Base-by-base conservation (phyloP, 805 yeast species). In the Clavispora fructus region DNA sequence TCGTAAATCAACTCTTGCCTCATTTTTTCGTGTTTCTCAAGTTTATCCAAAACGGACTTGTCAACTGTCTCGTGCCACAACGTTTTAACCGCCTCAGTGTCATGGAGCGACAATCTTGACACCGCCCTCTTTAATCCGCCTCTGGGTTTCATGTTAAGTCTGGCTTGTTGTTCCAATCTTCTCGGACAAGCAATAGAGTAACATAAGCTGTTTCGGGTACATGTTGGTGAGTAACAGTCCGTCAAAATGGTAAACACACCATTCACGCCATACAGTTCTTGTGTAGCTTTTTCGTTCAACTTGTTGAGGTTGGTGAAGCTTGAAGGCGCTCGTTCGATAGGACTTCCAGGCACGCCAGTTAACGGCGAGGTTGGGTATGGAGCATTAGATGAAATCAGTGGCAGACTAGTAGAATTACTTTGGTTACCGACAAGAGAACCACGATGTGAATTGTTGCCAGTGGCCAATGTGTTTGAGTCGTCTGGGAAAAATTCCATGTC, bases 141-240 rank as follows among this genome's bases (percentile, higher is more conserved):
- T 57, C 86, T 85, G 2, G 94, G 88, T 62, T 87, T 87, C 80
- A 88, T 76, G 57, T 91, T 90, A 43, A 88, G 75, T 49, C 98
- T 75, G 4, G 96, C 96, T 61, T 92, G 98, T 65, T 94, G 98
- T 65, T 92, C 98, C 42, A 94, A 71, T 51, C 98, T 78, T 55
- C 97, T 78, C 13, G 99, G 99, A 68, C 99, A 94, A 11, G 97
- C 95, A 55, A 94, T 91, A 38, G 96, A 87, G 66, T 94, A 94
- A 67, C 99, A 94, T 35, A 92, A 70, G 30, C 80, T 74, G 58
- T 88, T 95, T 43, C 95, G 74, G 6, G 96, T 83, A 67, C 99
- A 94, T 0, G 99, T 94, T 30, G 99, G 96, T 0, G 97, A 90
- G 60, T 94, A 94, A 67, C 99, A 94, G 60, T 91, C 96, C 0